phyloP scores from a whole-genome alignment of 202 grass and related monocot species.

The Tripidium arundinaceum region DNA sequence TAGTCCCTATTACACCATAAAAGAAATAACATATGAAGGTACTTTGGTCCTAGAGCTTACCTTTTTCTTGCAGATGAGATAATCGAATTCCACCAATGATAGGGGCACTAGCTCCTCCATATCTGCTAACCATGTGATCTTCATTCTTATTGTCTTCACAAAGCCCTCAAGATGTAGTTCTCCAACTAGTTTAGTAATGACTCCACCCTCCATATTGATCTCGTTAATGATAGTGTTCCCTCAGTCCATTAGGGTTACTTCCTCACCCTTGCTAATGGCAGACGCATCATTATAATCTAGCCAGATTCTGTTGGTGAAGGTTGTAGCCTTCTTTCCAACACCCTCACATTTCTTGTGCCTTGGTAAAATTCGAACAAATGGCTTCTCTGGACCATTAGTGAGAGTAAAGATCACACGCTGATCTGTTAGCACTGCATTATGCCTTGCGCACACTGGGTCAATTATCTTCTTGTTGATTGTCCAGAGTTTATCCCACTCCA shows the following conservation, averaged over 20 bases:
- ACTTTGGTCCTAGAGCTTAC: constrained; percentile 16
- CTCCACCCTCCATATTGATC: constrained; percentile 59
- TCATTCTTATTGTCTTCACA: constrained; percentile 87
- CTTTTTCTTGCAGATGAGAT: constrained; percentile 87
- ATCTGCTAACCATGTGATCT: constrained; percentile 72
- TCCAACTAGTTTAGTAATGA: constrained; percentile 53
- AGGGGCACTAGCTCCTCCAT: constrained; percentile 63
- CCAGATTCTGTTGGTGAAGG: constrained; percentile 69
- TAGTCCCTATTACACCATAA: not conserved
- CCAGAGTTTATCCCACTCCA: constrained; percentile 98
- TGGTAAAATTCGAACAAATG: constrained; percentile 64
- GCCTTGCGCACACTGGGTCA: constrained; percentile 73
- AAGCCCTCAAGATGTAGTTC: constrained; percentile 72
- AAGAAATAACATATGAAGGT: not conserved
- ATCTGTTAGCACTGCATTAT: constrained; percentile 64
- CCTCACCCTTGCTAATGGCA: constrained; percentile 61
- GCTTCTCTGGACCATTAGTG: constrained; percentile 60
- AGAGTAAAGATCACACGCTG: constrained; percentile 49
- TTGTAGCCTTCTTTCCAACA: constrained; percentile 77
- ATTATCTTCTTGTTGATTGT: constrained; percentile 92
- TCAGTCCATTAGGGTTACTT: constrained; percentile 89
- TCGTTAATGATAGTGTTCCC: constrained; percentile 83
- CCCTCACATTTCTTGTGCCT: constrained; percentile 78
- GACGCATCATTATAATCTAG: constrained; percentile 66
- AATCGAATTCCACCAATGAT: constrained; percentile 69